A percentile compares a stretch with the other conserved stretches of the same genome.
Evolutionary conservation across 345 rosid species (phyloP).

Genomic region (Schrenkiella parvula): DNA sequence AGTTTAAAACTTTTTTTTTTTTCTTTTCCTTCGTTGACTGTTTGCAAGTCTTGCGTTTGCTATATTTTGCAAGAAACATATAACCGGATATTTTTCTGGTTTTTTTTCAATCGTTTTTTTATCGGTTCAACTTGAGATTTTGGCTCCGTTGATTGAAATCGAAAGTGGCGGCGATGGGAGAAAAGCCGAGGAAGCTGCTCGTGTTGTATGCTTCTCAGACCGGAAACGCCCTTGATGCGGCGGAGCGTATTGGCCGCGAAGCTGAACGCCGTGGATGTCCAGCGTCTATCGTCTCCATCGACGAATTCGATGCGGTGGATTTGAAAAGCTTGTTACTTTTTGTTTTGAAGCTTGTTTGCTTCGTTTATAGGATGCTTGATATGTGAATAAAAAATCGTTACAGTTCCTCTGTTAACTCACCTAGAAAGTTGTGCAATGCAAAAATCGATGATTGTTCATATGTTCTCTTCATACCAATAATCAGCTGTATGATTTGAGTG

Average conservation of each 20-base stretch:
- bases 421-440: neutral
- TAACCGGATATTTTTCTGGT: too few species aligned
- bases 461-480: neutral
- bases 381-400: neutral
- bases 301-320: slow-evolving; percentile 52
- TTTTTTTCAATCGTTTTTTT: too few species aligned
- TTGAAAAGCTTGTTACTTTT: slow-evolving; percentile 6
- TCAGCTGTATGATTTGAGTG: neutral
- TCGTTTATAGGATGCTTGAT: neutral
- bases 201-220: slow-evolving; percentile 81
- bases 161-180: slow-evolving; percentile 35
- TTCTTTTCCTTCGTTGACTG: too few species aligned
- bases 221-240: slow-evolving; percentile 81
- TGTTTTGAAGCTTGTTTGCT: neutral
- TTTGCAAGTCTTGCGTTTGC: too few species aligned
- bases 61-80: too few species aligned
- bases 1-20: too few species aligned
- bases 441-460: neutral
- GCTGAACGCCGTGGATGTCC: slow-evolving; percentile 73
- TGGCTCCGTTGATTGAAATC: neutral
- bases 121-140: neutral
- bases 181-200: slow-evolving; percentile 38
- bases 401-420: neutral
- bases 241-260: slow-evolving; percentile 78
- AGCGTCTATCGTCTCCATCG: slow-evolving; percentile 44